A percentile compares a stretch with the other conserved stretches of the same genome.
phyloP scores from a whole-genome alignment of 768 basidiomycete genomes.

The Boletus subcaerulescens region DNA sequence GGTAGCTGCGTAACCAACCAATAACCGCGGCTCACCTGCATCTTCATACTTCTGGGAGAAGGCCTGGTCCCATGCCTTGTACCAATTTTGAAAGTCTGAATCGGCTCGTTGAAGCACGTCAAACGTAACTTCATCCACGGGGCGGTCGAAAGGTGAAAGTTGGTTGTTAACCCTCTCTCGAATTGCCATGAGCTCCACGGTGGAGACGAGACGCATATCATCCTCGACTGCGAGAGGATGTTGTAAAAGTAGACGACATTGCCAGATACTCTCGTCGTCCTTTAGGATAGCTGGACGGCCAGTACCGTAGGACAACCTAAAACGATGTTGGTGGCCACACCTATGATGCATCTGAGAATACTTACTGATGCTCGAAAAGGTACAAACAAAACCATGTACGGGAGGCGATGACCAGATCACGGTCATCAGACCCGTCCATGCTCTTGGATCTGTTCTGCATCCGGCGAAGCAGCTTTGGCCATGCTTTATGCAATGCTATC shows the following conservation, averaged over 20 bases:
- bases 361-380: constrained; percentile 91
- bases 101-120: constrained; percentile 70
- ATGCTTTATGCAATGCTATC: constrained; percentile 86
- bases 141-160: constrained; percentile 73
- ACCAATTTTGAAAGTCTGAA: constrained; percentile 79
- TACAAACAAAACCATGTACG: constrained; percentile 94
- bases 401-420: constrained; percentile 74
- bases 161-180: constrained; percentile 84
- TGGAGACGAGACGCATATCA: constrained; percentile 92
- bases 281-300: constrained; percentile 90
- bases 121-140: constrained; percentile 74
- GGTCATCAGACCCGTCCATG: constrained; percentile 57
- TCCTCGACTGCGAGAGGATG: constrained; percentile 90
- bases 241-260: constrained; percentile 74
- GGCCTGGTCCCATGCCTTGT: constrained; percentile 70
- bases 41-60: constrained; percentile 83
- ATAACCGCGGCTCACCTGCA: constrained; percentile 50
- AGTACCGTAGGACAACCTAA: constrained; percentile 91
- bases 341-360: constrained; percentile 9
- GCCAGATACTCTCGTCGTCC: constrained; percentile 87
- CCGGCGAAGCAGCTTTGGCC: constrained; percentile 74
- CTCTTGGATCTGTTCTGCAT: constrained; percentile 64
- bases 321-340: background rate
- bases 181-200: constrained; percentile 88
- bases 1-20: constrained; percentile 4